Conservation (phyloP, 148 eudicot species). For the Nyssa sinensis region DNA sequence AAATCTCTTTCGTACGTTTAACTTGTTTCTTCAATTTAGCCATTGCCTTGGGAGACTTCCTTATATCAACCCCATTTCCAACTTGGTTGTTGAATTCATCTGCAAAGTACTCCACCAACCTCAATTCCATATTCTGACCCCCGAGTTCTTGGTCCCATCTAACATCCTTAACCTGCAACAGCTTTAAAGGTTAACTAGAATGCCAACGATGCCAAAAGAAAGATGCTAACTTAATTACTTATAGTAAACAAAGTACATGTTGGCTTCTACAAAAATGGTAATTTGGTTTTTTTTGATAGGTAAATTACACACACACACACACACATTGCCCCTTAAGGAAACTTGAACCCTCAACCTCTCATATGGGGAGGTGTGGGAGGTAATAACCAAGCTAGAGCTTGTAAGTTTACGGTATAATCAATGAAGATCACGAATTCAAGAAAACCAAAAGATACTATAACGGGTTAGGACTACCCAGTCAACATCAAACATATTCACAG, state of each 20-base stretch:
- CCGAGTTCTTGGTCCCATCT: constrained; percentile 94
- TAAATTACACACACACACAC: too few relatives aligned
- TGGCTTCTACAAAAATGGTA: not conserved
- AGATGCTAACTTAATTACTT: not conserved
- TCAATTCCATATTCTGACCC: constrained; percentile 86
- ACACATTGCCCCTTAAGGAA: too few relatives aligned
- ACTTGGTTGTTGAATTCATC: constrained; percentile 87
- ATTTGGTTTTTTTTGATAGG: too few relatives aligned
- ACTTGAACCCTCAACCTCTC: too few relatives aligned
- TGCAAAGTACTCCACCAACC: constrained; percentile 88
- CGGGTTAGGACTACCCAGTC: too few relatives aligned
- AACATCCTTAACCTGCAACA: constrained; percentile 82
- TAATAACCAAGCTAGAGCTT: too few relatives aligned
- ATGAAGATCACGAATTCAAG: not conserved
- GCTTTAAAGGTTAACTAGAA: not conserved
- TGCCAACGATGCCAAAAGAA: not conserved
- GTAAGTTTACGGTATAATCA: not conserved
- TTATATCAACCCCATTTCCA: constrained; percentile 73
- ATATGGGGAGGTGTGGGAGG: too few relatives aligned
- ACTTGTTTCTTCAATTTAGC: constrained; percentile 99
- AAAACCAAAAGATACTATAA: not conserved
- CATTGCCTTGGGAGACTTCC: constrained; percentile 90
- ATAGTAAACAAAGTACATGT: not conserved
- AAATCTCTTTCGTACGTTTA: constrained; percentile 93
- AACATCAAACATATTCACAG: not conserved